Conservation (phyloP, 805 yeast genomes). For the Priceomyces carsonii region DNA sequence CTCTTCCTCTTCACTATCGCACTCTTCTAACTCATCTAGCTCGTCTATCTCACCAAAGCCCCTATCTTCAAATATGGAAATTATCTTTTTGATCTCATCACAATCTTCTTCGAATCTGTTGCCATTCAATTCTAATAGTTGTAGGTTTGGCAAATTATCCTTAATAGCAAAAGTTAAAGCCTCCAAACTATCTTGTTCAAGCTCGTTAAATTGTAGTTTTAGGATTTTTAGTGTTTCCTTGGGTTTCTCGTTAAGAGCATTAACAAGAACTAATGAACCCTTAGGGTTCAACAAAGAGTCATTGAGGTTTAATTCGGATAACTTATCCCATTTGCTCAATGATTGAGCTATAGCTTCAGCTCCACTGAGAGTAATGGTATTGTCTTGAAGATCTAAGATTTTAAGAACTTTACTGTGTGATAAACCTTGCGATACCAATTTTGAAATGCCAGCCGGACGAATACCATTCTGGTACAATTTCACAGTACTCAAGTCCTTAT, state of each 20-base stretch:
- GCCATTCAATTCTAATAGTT: slow-evolving; percentile 83
- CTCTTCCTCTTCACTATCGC: slow-evolving; percentile 67
- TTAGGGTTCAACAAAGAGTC: slow-evolving; percentile 83
- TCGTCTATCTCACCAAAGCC: slow-evolving; percentile 88
- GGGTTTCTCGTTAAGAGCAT: slow-evolving; percentile 40
- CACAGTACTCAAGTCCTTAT: slow-evolving; percentile 68
- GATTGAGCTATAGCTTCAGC: slow-evolving; percentile 49
- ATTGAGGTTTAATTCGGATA: slow-evolving; percentile 79
- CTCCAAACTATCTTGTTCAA: slow-evolving; percentile 64
- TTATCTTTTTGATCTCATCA: slow-evolving; percentile 61
- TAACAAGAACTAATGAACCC: slow-evolving; percentile 64
- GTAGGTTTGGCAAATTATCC: slow-evolving; percentile 58
- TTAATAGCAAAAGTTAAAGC: slow-evolving; percentile 55
- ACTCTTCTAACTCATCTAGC: slow-evolving; percentile 91
- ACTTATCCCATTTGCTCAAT: slow-evolving; percentile 61
- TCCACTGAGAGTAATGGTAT: slow-evolving; percentile 80
- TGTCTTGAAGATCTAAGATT: slow-evolving; percentile 87
- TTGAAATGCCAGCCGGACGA: slow-evolving; percentile 87
- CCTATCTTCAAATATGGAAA: slow-evolving; percentile 63
- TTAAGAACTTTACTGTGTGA: slow-evolving; percentile 58
- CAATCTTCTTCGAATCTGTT: slow-evolving; percentile 90
- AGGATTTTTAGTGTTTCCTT: slow-evolving; percentile 53
- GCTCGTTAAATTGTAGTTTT: slow-evolving; percentile 86
- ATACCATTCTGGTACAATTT: slow-evolving; percentile 95
- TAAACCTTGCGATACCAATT: slow-evolving; percentile 73